phyloP scores from a whole-genome alignment of 2,329 filamentous ascomycete species.

The Epichloe glyceriae region DNA sequence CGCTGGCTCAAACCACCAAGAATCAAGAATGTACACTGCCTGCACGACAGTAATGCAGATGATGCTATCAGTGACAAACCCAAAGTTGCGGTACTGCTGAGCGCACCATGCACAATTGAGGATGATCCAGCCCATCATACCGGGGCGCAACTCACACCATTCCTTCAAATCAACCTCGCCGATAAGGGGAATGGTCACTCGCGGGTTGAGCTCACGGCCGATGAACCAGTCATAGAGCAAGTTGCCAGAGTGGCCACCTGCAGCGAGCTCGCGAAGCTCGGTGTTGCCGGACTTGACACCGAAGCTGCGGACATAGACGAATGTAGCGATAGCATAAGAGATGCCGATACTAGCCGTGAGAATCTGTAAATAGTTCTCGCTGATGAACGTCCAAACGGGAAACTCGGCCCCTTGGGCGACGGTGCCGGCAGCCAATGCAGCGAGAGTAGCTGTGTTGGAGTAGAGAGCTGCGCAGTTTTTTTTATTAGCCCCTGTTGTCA shows the following conservation, averaged over 20 bases:
- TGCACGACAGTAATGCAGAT: slow-evolving; percentile 67
- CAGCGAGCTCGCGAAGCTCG: slow-evolving; percentile 63
- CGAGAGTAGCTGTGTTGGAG: slow-evolving; percentile 61
- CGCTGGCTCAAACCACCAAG: slow-evolving; percentile 74
- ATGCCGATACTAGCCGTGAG: slow-evolving; percentile 74
- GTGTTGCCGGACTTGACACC: slow-evolving; percentile 62
- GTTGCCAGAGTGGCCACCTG: slow-evolving; percentile 72
- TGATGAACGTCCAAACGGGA: slow-evolving; percentile 81
- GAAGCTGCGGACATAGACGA: slow-evolving; percentile 74
- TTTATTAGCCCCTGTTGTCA: slow-evolving; percentile 5
- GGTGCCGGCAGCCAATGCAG: slow-evolving; percentile 62
- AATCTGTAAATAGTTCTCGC: slow-evolving; percentile 79
- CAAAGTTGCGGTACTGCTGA: slow-evolving; percentile 76
- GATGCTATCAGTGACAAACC: slow-evolving; percentile 76
- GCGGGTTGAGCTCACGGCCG: slow-evolving; percentile 86
- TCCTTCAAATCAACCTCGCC: slow-evolving; percentile 84
- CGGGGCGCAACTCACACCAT: slow-evolving; percentile 83
- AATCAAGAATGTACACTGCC: slow-evolving; percentile 71
- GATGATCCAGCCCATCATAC: slow-evolving; percentile 79
- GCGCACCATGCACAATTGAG: slow-evolving; percentile 75
- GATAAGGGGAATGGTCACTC: slow-evolving; percentile 62
- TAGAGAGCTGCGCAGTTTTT: slow-evolving; percentile 45
- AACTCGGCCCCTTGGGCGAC: slow-evolving; percentile 67
- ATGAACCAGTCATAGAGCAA: slow-evolving; percentile 94
- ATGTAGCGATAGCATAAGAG: slow-evolving; percentile 57